These are phyloP conservation scores for Termitomyces sp. DNA, from an alignment of 768 basidiomycete genomes.

Conservation along the genomic window DNA sequence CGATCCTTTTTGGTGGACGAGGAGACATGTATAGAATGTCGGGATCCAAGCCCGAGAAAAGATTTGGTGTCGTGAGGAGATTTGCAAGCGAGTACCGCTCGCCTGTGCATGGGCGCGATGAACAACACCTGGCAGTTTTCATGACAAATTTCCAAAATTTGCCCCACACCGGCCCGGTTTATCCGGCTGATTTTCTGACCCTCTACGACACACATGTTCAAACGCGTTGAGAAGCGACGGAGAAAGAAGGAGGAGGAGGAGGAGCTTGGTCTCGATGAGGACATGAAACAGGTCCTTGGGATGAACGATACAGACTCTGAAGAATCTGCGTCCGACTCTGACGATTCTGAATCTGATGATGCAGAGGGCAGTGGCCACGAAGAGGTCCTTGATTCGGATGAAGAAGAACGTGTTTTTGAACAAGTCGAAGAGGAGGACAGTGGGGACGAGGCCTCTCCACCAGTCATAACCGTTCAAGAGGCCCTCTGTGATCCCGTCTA, in stretches of 20 bases:
- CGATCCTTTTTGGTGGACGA: not conserved
- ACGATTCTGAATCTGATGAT: conserved; percentile 29
- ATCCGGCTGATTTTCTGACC: conserved; percentile 2
- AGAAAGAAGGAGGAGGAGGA: conserved; percentile 59
- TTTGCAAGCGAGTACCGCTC: conserved; percentile 2
- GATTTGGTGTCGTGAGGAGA: not conserved
- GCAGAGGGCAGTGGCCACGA: conserved; percentile 19
- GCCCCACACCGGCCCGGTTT: conserved; percentile 13
- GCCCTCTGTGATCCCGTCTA: conserved; percentile 63
- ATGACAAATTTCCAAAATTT: conserved; percentile 2
- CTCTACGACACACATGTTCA: conserved; percentile 59
- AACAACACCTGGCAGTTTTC: not conserved
- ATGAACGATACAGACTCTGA: conserved; percentile 74
- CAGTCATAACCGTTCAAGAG: conserved; percentile 48
- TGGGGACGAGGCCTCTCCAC: conserved; percentile 26
- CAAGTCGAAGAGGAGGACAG: conserved; percentile 21
- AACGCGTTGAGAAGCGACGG: conserved; percentile 65
- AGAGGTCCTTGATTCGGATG: conserved; percentile 16
- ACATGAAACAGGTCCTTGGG: conserved; percentile 50
- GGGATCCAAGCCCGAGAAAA: not conserved
- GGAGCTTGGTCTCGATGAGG: conserved; percentile 50
- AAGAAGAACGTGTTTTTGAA: conserved; percentile 10
- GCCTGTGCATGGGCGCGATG: conserved; percentile 8
- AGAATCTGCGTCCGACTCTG: conserved; percentile 55
- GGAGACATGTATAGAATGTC: not conserved